A percentile compares a stretch with the other conserved stretches of the same genome.
Evolutionary conservation across 768 basidiomycete species (phyloP).

Genomic region (Amanita exitialis): DNA sequence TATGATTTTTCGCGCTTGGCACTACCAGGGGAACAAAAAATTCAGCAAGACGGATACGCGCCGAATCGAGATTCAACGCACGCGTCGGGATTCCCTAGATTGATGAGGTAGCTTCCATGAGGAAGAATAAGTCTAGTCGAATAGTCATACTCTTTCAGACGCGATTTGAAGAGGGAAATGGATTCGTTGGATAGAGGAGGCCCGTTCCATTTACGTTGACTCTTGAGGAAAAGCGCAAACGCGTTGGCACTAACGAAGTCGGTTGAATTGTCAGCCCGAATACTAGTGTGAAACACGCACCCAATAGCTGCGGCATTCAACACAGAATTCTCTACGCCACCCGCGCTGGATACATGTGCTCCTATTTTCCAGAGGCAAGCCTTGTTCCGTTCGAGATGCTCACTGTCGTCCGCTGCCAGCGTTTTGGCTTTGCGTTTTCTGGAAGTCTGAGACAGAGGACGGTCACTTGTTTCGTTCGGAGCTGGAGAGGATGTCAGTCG

Average conservation of each 20-base stretch:
- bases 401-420: constrained; percentile 9
- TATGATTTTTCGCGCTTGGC: constrained; percentile 63
- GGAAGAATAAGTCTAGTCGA: constrained; percentile 55
- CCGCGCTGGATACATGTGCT: constrained; percentile 75
- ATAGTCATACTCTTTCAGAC: constrained; percentile 56
- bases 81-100: constrained; percentile 74
- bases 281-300: constrained; percentile 25
- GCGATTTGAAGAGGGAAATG: constrained; percentile 46
- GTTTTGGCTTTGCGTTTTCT: constrained; percentile 10
- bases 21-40: constrained; percentile 19
- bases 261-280: not conserved
- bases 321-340: constrained; percentile 69
- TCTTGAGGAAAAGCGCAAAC: constrained; percentile 79
- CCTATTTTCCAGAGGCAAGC: constrained; percentile 59
- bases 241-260: constrained; percentile 56
- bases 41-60: not conserved
- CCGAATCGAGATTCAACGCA: constrained; percentile 27
- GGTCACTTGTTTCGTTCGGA: not conserved
- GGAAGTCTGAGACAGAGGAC: not conserved
- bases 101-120: constrained; percentile 81
- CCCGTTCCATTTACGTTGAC: constrained; percentile 73
- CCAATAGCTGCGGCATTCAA: constrained; percentile 62
- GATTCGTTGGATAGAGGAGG: constrained; percentile 43
- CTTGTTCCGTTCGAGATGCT: constrained; percentile 19
- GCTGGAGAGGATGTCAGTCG: not conserved